Evolutionary conservation across 352 stramenopile species (phyloP), one percentile per base, ranked within the genome.

Genomic region (Phytophthora sansomeana): DNA sequence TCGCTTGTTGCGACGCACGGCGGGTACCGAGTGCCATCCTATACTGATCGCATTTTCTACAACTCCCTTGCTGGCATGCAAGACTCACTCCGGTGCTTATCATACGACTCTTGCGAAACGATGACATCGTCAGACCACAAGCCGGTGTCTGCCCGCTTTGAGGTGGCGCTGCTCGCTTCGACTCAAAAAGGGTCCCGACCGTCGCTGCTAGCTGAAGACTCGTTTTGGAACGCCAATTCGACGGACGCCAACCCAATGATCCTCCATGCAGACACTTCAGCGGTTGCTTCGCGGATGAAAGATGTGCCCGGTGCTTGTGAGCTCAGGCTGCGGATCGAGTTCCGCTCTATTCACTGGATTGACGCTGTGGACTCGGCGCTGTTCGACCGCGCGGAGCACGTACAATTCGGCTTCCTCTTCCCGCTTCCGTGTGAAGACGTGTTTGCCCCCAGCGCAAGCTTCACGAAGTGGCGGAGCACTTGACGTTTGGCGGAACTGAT

Each of bases 21-120:
- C 1, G 84, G 84, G 16, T 79, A 83, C 26, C 87, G 90, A 32
- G 83, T 96, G 14, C 91, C 91, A 6, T 97, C 89, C 1, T 97
- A 96, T 75, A 97, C 91, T 7, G 91, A 97, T 53, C 85, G 91
- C 35, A 81, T 97, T 16, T 69, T 97, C n/a, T 83, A 91, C 30
- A 78, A 85, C 42, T 94, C 90, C 16, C 74, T 97, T 3, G 72
- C 81, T 1, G 85, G 85, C 8, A 71, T 80, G 46, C 41, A 75
- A 33, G 69, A 89, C 13, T 75, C 75, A 19, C 62, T 96, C 14
- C 71, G 76, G 29, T 91, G 88, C 43, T 58, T 90, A 14, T 78
- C 77, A 10, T 97, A 97, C 58, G 74, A 81, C 21, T 95, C 85
- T 33, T 96, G 85, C 51, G 90, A 97, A 61, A 55, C 51, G 0